Conservation (phyloP, 805 yeast genomes). For the Yamadazyma sp. region DNA sequence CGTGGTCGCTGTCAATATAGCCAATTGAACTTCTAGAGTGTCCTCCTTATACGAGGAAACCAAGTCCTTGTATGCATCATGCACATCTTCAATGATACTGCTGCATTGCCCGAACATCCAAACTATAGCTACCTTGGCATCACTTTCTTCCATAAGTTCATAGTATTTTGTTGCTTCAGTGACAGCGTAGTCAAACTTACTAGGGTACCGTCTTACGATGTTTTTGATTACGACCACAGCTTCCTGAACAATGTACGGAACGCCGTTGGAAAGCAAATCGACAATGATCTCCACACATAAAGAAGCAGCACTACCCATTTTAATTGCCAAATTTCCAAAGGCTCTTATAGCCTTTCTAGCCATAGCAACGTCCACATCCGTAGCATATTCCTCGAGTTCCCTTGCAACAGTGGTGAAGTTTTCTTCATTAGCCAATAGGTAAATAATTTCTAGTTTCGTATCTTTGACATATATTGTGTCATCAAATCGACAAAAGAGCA, state of each 20-base stretch:
- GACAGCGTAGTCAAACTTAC: constrained; percentile 41
- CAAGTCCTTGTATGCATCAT: constrained; percentile 25
- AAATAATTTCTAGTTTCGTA: constrained; percentile 85
- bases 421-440: constrained; percentile 65
- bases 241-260: constrained; percentile 78
- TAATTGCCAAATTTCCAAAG: constrained; percentile 84
- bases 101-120: constrained; percentile 85
- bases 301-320: constrained; percentile 59
- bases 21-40: constrained; percentile 68
- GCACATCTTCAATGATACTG: constrained; percentile 37
- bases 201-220: constrained; percentile 74
- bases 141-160: constrained; percentile 64
- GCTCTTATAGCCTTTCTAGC: constrained; percentile 86
- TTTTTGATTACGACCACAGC: constrained; percentile 73
- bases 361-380: constrained; percentile 83
- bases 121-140: constrained; percentile 71
- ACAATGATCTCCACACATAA: constrained; percentile 63
- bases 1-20: constrained; percentile 70
- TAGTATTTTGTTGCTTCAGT: constrained; percentile 30
- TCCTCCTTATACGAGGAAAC: constrained; percentile 57
- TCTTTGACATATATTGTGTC: constrained; percentile 89
- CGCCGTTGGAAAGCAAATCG: constrained; percentile 60
- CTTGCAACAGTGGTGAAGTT: constrained; percentile 62
- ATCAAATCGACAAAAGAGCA: constrained; percentile 78
- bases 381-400: constrained; percentile 83